These are phyloP conservation scores for Nigrograna mackinnonii DNA, from an alignment of 2,329 filamentous ascomycete species.

Conservation along the genomic window DNA sequence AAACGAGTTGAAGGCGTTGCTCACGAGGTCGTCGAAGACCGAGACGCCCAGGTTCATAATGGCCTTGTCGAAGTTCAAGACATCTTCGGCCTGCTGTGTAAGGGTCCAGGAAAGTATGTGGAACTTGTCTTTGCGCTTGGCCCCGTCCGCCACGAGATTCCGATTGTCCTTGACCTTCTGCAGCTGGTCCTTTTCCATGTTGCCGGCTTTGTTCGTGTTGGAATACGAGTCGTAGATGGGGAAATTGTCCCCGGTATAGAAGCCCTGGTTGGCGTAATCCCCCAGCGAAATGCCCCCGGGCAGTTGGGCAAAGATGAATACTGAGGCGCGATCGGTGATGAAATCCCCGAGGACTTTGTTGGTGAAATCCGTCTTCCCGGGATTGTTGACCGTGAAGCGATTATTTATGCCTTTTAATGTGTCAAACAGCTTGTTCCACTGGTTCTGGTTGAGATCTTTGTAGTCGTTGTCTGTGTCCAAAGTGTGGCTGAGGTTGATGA, in stretches of 20 bases:
- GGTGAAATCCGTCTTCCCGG: constrained; percentile 32
- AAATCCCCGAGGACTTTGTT: constrained; percentile 38
- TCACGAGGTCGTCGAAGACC: constrained; percentile 35
- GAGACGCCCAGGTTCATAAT: constrained; percentile 35
- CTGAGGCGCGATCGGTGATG: constrained; percentile 39
- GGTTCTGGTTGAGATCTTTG: constrained; percentile 39
- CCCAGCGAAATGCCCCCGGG: constrained; percentile 30
- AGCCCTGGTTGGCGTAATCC: constrained; percentile 35
- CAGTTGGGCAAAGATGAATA: constrained; percentile 40
- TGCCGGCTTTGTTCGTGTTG: constrained; percentile 32
- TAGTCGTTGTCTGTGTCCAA: constrained; percentile 46
- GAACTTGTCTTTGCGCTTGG: constrained; percentile 31
- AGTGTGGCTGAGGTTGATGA: constrained; percentile 52
- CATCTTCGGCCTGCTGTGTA: constrained; percentile 37
- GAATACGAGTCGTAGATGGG: constrained; percentile 40
- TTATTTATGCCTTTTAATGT: constrained; percentile 48
- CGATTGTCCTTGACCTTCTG: constrained; percentile 36
- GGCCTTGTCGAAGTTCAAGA: constrained; percentile 34
- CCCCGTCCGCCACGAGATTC: constrained; percentile 24
- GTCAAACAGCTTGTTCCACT: constrained; percentile 49
- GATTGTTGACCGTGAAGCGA: constrained; percentile 32
- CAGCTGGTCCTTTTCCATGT: constrained; percentile 43
- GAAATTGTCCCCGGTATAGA: constrained; percentile 37
- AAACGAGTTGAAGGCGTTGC: constrained; percentile 35
- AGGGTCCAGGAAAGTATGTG: constrained; percentile 42